Percentiles rank a stretch among this genome's conserved stretches.
Conservation (phyloP, 768 basidiomycete species). For the Tulasnella sp. region DNA sequence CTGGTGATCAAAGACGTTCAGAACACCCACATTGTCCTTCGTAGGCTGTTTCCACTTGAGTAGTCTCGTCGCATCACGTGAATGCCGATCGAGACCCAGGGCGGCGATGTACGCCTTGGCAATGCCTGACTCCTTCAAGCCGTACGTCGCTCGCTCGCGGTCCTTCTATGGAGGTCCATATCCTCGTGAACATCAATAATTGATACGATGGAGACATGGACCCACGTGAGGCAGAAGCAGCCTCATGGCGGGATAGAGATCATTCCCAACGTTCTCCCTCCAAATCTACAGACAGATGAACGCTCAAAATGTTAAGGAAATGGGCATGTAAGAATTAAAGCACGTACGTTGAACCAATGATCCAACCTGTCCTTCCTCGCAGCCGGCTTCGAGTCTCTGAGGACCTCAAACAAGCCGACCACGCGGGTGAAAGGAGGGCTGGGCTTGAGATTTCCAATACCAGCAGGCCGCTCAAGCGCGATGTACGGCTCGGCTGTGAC, state of each 20-base stretch:
- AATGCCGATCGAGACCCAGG: conserved; percentile 68
- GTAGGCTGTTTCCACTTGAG: conserved; percentile 85
- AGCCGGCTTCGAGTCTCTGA: conserved; percentile 7
- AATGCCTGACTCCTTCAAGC: conserved; percentile 87
- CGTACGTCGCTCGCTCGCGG: conserved; percentile 82
- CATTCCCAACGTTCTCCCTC: conserved; percentile 73
- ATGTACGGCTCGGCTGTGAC: not conserved
- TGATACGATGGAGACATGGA: conserved; percentile 14
- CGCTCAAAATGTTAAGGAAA: conserved; percentile 15
- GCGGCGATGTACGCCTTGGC: conserved; percentile 88
- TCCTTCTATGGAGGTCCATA: conserved; percentile 60
- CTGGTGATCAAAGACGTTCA: not conserved
- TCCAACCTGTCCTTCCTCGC: conserved; percentile 3
- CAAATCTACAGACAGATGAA: conserved; percentile 46
- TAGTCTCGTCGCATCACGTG: conserved; percentile 70
- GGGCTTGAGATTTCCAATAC: conserved; percentile 3
- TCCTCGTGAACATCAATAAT: not conserved
- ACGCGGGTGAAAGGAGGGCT: conserved; percentile 7
- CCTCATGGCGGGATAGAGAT: conserved; percentile 82
- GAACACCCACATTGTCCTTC: conserved; percentile 44
- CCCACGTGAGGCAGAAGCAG: conserved; percentile 78
- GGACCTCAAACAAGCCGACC: conserved; percentile 9
- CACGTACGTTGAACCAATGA: conserved; percentile 68
- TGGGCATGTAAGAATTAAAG: not conserved
- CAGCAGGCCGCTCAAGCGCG: conserved; percentile 1